Percentiles rank a stretch among this genome's conserved stretches.
Conservation (phyloP, 2,329 filamentous ascomycete genomes). For the Penicillium sp. region DNA sequence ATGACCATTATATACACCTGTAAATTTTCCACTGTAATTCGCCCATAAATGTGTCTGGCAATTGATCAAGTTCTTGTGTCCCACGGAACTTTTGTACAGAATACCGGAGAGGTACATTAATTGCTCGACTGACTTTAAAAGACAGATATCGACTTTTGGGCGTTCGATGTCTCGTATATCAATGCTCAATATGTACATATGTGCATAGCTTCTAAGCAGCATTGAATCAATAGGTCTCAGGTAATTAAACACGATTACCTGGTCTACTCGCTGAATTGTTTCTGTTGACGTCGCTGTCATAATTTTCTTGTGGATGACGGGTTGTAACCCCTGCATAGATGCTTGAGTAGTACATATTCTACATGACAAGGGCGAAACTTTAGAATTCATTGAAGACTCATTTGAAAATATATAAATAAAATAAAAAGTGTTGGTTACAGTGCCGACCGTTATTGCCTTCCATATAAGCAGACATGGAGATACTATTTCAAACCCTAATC, state of each 20-base stretch:
- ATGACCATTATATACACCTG: conserved; percentile 17
- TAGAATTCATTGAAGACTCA: not conserved
- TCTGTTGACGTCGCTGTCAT: not conserved
- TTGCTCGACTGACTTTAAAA: not conserved
- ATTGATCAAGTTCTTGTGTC: too few species aligned
- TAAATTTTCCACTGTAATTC: not conserved
- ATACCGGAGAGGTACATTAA: too few species aligned
- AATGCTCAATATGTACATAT: not conserved
- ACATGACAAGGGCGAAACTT: not conserved
- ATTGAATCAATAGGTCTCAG: not conserved
- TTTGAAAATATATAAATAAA: too few species aligned
- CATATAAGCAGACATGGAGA: too few species aligned
- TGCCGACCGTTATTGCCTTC: conserved; percentile 9
- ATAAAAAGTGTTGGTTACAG: not conserved
- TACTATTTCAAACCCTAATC: too few species aligned
- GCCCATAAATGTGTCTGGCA: not conserved
- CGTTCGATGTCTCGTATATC: not conserved
- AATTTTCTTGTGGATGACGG: not conserved
- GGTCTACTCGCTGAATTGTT: not conserved
- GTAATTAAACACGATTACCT: not conserved
- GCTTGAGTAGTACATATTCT: not conserved
- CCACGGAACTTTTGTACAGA: too few species aligned
- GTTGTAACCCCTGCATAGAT: not conserved
- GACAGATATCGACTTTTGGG: not conserved
- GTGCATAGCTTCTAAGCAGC: not conserved